A percentile compares a stretch with the other conserved stretches of the same genome.
phyloP scores from a whole-genome alignment of 352 stramenopile species.

The Phytophthora boehmeriae region DNA sequence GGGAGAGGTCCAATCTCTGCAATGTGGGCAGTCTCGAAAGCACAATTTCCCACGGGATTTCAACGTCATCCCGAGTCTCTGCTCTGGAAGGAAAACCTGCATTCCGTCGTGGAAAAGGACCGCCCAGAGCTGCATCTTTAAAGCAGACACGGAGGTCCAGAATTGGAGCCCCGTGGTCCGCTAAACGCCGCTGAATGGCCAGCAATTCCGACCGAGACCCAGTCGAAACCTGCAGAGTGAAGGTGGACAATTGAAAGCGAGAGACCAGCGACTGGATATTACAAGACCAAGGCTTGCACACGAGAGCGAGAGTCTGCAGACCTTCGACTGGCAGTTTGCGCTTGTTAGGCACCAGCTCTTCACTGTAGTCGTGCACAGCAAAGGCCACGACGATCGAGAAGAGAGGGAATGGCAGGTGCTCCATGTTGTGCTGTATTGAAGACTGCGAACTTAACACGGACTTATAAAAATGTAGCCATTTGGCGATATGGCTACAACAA shows the following conservation, averaged over 20 bases:
- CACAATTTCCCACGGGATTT: constrained; percentile 31
- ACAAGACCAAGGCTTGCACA: constrained; percentile 24
- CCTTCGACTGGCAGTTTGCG: neutral
- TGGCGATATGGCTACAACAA: neutral
- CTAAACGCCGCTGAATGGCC: constrained; percentile 2
- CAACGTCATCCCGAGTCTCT: constrained; percentile 10
- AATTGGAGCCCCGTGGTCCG: constrained; percentile 25
- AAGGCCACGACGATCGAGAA: constrained; percentile 28
- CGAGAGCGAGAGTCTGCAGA: constrained; percentile 26
- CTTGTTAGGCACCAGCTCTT: constrained; percentile 5
- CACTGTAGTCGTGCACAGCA: constrained; percentile 20
- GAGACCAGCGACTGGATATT: constrained; percentile 22
- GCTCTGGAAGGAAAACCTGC: constrained; percentile 1
- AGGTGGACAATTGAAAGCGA: neutral
- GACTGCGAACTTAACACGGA: neutral
- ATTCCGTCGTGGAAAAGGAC: neutral
- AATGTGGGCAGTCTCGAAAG: constrained; percentile 29
- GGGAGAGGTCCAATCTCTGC: constrained; percentile 36
- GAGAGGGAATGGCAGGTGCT: constrained; percentile 19
- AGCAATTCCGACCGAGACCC: constrained; percentile 19
- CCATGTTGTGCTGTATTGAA: constrained; percentile 1
- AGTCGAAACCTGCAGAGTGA: constrained; percentile 14
- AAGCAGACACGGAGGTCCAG: constrained; percentile 37
- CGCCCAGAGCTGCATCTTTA: constrained; percentile 9
- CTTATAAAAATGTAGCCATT: constrained; percentile 1